A percentile compares a stretch with the other conserved stretches of the same genome.
phyloP scores from a whole-genome alignment of 1,284 basidiomycete species.

The Vanrija sp. region DNA sequence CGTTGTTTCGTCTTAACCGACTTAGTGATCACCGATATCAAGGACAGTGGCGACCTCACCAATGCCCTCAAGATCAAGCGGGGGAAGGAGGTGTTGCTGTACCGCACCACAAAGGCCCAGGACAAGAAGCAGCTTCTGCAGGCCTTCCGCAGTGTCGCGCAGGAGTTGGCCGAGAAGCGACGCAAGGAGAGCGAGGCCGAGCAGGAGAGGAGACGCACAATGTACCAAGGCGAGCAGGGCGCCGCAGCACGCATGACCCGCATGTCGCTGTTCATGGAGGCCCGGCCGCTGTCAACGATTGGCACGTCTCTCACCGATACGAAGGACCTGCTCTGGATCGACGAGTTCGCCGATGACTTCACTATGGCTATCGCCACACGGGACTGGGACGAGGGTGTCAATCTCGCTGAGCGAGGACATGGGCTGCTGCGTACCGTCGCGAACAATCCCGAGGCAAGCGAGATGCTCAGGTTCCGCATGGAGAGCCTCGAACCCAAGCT shows the following conservation, averaged over 20 bases:
- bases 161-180: conserved; percentile 80
- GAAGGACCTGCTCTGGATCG: conserved; percentile 75
- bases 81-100: conserved; percentile 90
- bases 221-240: conserved; percentile 62
- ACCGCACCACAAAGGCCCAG: conserved; percentile 70
- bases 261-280: conserved; percentile 44
- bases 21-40: conserved; percentile 89
- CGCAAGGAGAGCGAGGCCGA: conserved; percentile 89
- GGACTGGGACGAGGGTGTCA: conserved; percentile 81
- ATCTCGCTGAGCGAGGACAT: conserved; percentile 80
- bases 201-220: conserved; percentile 75
- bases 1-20: conserved; percentile 87
- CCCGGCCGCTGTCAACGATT: conserved; percentile 63
- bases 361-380: conserved; percentile 86
- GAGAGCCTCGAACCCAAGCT: conserved; percentile 66
- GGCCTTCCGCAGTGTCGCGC: conserved; percentile 85
- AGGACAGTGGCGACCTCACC: conserved; percentile 85
- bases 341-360: conserved; percentile 85
- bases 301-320: conserved; percentile 57
- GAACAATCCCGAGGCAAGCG: conserved; percentile 37
- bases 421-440: conserved; percentile 58
- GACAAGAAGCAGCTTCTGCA: conserved; percentile 83
- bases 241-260: conserved; percentile 10
- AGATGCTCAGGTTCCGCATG: conserved; percentile 55
- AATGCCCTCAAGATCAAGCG: conserved; percentile 95